Percentiles rank a stretch among this genome's conserved stretches.
Conservation (phyloP, 169 alveolate genomes). For the Pseudocohnilembus persalinus region DNA sequence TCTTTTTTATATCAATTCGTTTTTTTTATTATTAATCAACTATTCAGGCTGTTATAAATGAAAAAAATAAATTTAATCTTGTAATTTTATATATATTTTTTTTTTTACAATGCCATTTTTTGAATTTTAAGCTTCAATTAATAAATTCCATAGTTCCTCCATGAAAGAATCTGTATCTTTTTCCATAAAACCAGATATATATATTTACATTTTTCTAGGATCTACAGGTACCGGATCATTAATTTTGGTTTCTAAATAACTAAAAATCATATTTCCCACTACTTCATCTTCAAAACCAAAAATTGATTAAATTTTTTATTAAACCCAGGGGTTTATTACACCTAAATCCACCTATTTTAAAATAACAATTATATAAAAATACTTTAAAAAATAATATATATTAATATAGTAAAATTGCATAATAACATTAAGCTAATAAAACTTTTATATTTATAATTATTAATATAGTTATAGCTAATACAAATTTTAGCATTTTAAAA, state of each 20-base stretch:
- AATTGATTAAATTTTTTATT: too few relatives aligned
- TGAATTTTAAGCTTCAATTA: neutral
- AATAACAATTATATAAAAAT: too few relatives aligned
- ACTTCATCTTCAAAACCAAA: neutral
- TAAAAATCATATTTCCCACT: neutral
- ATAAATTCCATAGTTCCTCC: neutral
- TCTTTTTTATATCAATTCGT: neutral
- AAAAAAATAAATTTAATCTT: too few relatives aligned
- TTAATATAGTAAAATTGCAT: neutral
- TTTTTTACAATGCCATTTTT: neutral
- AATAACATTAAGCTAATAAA: neutral
- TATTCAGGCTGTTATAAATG: neutral
- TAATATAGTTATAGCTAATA: too few relatives aligned
- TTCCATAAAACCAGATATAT: neutral
- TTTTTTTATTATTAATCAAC: neutral
- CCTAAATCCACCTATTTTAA: neutral
- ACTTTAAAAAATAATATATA: too few relatives aligned
- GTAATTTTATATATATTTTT: too few relatives aligned
- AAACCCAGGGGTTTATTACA: neutral
- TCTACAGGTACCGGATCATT: neutral
- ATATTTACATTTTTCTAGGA: neutral
- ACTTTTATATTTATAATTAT: too few relatives aligned
- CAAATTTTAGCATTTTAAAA: too few relatives aligned
- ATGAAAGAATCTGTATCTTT: neutral
- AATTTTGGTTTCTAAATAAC: too few relatives aligned